Evolutionary conservation across 2,329 filamentous ascomycete species (phyloP), one percentile per base, ranked within the genome.

Genomic region (Zalaria obscura): DNA sequence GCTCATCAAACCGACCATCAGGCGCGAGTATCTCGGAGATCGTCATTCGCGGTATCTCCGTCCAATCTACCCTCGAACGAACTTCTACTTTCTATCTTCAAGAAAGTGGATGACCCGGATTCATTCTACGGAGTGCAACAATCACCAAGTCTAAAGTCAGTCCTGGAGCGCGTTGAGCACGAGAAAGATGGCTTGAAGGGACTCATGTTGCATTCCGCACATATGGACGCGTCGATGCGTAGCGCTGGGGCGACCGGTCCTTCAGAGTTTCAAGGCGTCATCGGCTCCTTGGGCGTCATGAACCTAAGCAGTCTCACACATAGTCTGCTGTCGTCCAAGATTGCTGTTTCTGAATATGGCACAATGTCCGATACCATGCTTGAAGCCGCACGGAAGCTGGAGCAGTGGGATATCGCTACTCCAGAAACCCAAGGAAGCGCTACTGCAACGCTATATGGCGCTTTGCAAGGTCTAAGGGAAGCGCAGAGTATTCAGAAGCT

Each of bases 61-160:
- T 78, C 59, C 8, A 55, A 55, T 1, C 50, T 56, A 27, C 44
- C 68, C 26, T 73, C 83, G 5, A 70, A 74, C 3, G 76, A 83
- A 27, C 69, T 93, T 1, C 67, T 96, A 8, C 70, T 94, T 36
- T 68, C 74, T 1, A 88, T 98, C 3, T 98, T 91, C 57, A 82
- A 85, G 55, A 89, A 85, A 46, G 83, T 98, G 37, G 88, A 95
- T 55, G 93, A 99, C 53, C 89, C 88, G 2, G 91, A 99, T 58
- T 81, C 87, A 1, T 98, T 93, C 58, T 98, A 98, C 55, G 93
- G 91, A 3, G 72, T 95, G 5, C 76, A 84, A 35, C 83, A 93
- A 58, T 75, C 76, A 34, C 75, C 86, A 5, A 87, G 78, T 43
- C 64, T 98, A 10, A 69, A 74, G 10, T 85, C 81, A 7, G 81